Percentiles rank a stretch among this genome's conserved stretches.
Evolutionary conservation across 2,329 filamentous ascomycete genomes (phyloP).

Genomic region (Epichloe baconii): DNA sequence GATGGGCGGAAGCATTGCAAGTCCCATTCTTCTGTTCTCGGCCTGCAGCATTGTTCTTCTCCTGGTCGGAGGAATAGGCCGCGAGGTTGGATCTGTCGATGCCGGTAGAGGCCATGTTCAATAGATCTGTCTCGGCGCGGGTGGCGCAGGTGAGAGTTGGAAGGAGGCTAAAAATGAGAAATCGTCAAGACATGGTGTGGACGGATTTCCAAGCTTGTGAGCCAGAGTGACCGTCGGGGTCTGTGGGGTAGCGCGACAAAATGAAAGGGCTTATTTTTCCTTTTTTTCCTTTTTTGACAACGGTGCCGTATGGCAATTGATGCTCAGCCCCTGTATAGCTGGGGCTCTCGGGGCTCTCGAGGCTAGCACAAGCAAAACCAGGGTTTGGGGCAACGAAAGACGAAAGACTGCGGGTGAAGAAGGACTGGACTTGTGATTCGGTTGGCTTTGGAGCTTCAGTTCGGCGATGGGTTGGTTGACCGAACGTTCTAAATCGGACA

Average conservation of each 20-base stretch:
- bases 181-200: background rate
- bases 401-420: background rate
- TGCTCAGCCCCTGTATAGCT: background rate
- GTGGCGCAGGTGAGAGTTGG: background rate
- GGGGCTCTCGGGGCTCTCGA: background rate
- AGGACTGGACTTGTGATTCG: background rate
- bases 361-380: background rate
- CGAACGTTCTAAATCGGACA: no score
- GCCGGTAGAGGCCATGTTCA: slow-evolving; percentile 12
- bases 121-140: background rate
- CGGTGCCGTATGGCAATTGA: background rate
- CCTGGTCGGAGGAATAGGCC: slow-evolving; percentile 13
- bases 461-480: no score
- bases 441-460: background rate
- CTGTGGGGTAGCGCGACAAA: no score
- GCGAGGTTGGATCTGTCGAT: slow-evolving; percentile 10
- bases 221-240: background rate
- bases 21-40: background rate
- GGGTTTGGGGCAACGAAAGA: background rate
- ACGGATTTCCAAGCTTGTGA: background rate
- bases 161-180: background rate
- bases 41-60: slow-evolving; percentile 3
- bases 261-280: no score
- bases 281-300: no score
- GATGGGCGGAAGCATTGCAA: background rate